These are phyloP conservation scores for Zygosaccharomyces pseudorouxii DNA, from an alignment of 805 yeast species.

Conservation along the genomic window DNA sequence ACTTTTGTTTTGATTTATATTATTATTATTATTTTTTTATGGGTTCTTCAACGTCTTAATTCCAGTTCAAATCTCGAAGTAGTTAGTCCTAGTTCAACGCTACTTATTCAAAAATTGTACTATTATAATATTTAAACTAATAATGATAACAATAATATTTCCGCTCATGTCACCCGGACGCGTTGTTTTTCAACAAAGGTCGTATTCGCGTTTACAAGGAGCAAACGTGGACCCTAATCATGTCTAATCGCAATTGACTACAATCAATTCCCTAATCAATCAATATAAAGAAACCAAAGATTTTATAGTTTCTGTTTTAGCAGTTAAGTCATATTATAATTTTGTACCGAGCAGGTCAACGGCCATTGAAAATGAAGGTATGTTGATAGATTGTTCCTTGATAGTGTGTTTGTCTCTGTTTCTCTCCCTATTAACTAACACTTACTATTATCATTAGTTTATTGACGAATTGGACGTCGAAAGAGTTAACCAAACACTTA, in stretches of 20 bases:
- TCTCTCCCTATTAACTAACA: background rate
- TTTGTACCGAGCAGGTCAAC: background rate
- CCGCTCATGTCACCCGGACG: conserved; percentile 4
- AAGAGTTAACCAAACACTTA: conserved; percentile 77
- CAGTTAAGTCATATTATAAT: background rate
- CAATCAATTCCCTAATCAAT: background rate
- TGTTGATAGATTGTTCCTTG: background rate
- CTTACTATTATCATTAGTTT: conserved; percentile 45
- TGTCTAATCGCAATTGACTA: background rate
- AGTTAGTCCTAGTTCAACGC: background rate
- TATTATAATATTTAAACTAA: background rate
- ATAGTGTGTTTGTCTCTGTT: background rate
- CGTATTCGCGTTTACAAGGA: conserved; percentile 1
- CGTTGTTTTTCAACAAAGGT: background rate
- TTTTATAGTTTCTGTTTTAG: background rate
- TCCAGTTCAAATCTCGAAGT: background rate
- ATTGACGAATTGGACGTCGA: conserved; percentile 93
- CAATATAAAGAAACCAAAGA: background rate
- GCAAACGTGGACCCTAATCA: background rate
- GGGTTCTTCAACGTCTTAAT: background rate
- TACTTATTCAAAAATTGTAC: background rate
- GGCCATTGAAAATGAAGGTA: background rate
- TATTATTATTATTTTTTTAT: background rate
- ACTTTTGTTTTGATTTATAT: background rate
- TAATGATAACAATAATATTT: background rate